Evolutionary conservation across 2,329 filamentous ascomycete species (phyloP).

Genomic region (Aureobasidium leucospermi): DNA sequence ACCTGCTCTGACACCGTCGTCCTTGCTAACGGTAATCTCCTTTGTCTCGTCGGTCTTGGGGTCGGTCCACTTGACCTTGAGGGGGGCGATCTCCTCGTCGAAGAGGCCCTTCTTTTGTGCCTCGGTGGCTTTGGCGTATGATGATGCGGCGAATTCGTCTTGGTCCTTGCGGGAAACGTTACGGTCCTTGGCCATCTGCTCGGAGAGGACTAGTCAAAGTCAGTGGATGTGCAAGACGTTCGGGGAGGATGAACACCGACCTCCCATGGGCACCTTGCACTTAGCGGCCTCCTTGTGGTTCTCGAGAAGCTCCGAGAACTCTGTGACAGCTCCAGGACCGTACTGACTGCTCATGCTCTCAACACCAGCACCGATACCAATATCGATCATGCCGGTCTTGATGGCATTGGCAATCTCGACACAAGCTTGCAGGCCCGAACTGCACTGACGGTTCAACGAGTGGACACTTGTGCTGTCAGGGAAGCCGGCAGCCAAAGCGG

Average conservation of each 20-base stretch:
- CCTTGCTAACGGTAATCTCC: slow-evolving; percentile 72
- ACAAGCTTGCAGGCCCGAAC: slow-evolving; percentile 82
- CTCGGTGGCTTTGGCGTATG: slow-evolving; percentile 81
- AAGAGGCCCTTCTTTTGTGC: slow-evolving; percentile 88
- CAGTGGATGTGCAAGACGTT: not conserved
- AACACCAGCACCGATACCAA: slow-evolving; percentile 88
- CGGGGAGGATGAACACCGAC: not conserved
- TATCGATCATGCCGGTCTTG: slow-evolving; percentile 82
- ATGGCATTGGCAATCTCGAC: slow-evolving; percentile 94
- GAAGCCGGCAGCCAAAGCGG: slow-evolving; percentile 83
- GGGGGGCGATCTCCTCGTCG: slow-evolving; percentile 79
- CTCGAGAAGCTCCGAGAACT: slow-evolving; percentile 88
- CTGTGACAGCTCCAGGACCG: slow-evolving; percentile 71
- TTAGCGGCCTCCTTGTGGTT: slow-evolving; percentile 74
- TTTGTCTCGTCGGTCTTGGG: slow-evolving; percentile 83
- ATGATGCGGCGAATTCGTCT: slow-evolving; percentile 88
- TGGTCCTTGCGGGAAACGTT: slow-evolving; percentile 64
- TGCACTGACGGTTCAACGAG: slow-evolving; percentile 89
- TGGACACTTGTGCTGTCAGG: slow-evolving; percentile 78
- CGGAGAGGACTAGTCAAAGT: slow-evolving; percentile 80
- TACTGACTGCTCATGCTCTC: slow-evolving; percentile 96
- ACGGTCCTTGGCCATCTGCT: slow-evolving; percentile 87
- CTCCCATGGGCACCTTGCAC: slow-evolving; percentile 72
- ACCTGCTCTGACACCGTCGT: slow-evolving; percentile 79
- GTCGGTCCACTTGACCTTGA: slow-evolving; percentile 82